Conservation (phyloP, 2,329 filamentous ascomycete species). For the Calonectria henricotiae region DNA sequence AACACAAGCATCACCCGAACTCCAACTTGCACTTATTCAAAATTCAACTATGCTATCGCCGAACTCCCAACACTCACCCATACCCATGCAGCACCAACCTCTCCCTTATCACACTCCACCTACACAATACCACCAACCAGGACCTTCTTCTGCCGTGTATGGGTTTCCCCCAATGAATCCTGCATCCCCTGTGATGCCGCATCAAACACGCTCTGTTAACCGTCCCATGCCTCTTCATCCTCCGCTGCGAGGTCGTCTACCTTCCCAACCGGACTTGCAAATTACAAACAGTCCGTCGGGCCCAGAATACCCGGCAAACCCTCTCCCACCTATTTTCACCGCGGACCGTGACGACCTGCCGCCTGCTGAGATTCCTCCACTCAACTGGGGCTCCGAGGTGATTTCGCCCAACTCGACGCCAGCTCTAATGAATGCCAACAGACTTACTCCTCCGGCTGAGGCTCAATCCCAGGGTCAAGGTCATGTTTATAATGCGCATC, state of each 20-base stretch:
- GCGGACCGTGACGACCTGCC: constrained; percentile 13
- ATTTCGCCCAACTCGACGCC: background rate
- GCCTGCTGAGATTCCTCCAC: constrained; percentile 18
- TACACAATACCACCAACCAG: background rate
- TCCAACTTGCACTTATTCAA: constrained; percentile 8
- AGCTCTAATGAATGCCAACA: background rate
- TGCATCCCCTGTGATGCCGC: background rate
- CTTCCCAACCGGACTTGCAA: constrained; percentile 7
- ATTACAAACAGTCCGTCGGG: constrained; percentile 14
- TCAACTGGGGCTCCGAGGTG: constrained; percentile 10
- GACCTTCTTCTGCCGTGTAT: background rate
- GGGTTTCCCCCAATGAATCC: background rate
- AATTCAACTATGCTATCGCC: background rate
- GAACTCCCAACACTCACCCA: background rate
- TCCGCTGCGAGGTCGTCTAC: background rate
- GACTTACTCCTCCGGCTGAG: background rate
- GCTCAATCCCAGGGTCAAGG: background rate
- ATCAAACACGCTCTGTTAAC: background rate
- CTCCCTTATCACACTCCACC: background rate
- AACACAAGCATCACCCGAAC: background rate
- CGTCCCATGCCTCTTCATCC: constrained; percentile 15
- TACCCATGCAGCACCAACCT: background rate
- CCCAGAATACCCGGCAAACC: constrained; percentile 11
- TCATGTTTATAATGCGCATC: background rate
- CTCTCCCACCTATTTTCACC: constrained; percentile 17